These are phyloP conservation scores for Globisporangium viniferum DNA, from an alignment of 352 stramenopile species.

Conservation along the genomic window DNA sequence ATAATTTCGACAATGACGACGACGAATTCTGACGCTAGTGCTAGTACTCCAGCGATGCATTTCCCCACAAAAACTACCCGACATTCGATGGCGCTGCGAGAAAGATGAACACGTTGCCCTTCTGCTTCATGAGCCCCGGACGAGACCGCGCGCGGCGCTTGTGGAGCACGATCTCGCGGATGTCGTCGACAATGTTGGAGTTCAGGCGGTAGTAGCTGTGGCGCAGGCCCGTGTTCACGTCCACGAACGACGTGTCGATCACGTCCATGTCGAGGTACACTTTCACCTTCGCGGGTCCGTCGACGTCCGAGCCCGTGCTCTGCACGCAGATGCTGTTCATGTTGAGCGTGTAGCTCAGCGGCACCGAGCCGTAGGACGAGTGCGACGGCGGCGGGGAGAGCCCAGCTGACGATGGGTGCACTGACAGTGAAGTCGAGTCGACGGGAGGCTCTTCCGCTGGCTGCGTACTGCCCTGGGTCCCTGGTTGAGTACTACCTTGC, in stretches of 20 bases:
- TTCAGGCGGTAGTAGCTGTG: constrained; percentile 69
- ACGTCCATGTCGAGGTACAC: constrained; percentile 59
- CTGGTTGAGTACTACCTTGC: constrained; percentile 1
- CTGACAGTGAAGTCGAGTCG: background rate
- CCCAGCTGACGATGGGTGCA: background rate
- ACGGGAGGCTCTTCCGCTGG: constrained; percentile 4
- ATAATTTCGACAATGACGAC: background rate
- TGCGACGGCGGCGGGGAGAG: constrained; percentile 9
- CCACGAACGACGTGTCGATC: constrained; percentile 66
- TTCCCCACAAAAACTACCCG: background rate
- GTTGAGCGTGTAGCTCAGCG: constrained; percentile 19
- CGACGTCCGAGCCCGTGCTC: constrained; percentile 15
- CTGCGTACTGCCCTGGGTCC: background rate
- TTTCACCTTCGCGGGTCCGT: constrained; percentile 14
- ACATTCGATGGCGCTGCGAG: constrained; percentile 26
- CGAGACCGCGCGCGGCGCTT: constrained; percentile 23
- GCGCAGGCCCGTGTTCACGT: constrained; percentile 52
- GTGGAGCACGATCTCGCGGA: constrained; percentile 27
- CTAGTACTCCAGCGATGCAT: background rate
- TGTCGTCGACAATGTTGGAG: constrained; percentile 44
- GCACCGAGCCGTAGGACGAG: constrained; percentile 17
- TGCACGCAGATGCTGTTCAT: constrained; percentile 21
- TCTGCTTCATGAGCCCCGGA: constrained; percentile 25
- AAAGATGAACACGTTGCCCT: constrained; percentile 37
- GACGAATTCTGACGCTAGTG: background rate